Conservation (phyloP, 1,284 basidiomycete species). For the Cryptococcus sp. region DNA sequence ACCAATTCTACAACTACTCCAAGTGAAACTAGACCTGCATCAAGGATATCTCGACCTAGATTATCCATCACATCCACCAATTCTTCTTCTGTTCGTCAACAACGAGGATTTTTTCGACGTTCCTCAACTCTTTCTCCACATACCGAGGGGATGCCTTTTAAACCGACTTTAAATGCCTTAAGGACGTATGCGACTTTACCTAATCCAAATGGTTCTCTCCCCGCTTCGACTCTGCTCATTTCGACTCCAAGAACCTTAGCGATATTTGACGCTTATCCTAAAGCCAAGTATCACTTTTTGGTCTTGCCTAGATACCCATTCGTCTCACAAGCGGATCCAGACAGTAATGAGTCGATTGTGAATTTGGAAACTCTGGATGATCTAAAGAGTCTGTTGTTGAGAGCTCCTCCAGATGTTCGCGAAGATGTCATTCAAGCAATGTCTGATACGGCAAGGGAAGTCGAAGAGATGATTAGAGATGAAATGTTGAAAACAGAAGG, state of each 20-base stretch:
- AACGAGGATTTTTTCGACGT: background rate
- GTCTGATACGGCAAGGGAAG: conserved; percentile 54
- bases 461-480: conserved; percentile 27
- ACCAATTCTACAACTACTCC: background rate
- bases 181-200: conserved; percentile 58
- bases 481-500: conserved; percentile 78
- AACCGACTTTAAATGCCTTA: conserved; percentile 52
- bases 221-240: conserved; percentile 60
- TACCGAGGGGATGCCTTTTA: background rate
- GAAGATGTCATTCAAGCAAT: conserved; percentile 58
- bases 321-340: conserved; percentile 20
- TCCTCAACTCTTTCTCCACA: background rate
- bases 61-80: too few relatives aligned
- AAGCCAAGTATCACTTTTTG: conserved; percentile 77
- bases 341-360: conserved; percentile 13
- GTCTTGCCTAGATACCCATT: conserved; percentile 61
- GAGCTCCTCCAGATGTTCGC: conserved; percentile 31
- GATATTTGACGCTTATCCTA: conserved; percentile 80
- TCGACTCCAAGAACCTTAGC: conserved; percentile 61
- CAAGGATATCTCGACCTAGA: background rate
- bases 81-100: too few relatives aligned
- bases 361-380: conserved; percentile 52
- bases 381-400: conserved; percentile 58
- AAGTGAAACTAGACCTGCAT: background rate
- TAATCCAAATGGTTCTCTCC: conserved; percentile 54